Conservation (phyloP, 164 flowering plant species). For the Macadamia tetraphylla region DNA sequence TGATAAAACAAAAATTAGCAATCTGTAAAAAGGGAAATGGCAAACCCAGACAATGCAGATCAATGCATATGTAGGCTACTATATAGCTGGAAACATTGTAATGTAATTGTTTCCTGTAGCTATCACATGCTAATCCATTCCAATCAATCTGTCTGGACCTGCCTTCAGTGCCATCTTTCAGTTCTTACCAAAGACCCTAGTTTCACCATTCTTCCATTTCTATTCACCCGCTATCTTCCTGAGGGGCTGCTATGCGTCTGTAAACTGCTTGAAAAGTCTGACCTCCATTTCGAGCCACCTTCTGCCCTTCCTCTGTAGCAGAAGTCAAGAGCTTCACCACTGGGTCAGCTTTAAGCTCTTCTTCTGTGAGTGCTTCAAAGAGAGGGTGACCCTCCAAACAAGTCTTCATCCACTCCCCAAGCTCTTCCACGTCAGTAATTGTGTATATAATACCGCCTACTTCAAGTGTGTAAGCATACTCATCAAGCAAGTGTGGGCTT, state of each 20-base stretch:
- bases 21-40: no score
- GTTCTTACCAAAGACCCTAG: no score
- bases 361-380: slow-evolving; percentile 56
- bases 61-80: no score
- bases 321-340: slow-evolving; percentile 57
- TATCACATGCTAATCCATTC: no score
- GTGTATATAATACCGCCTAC: slow-evolving; percentile 90
- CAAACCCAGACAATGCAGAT: no score
- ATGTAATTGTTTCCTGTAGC: no score
- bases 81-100: no score
- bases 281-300: slow-evolving; percentile 85
- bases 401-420: slow-evolving; percentile 82
- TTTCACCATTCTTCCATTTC: no score
- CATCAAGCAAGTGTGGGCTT: slow-evolving; percentile 73
- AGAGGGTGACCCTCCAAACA: slow-evolving; percentile 72
- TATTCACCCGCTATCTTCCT: neutral
- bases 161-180: no score
- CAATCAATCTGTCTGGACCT: no score
- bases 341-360: slow-evolving; percentile 65
- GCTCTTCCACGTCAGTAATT: slow-evolving; percentile 89
- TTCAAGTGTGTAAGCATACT: slow-evolving; percentile 73
- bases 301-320: slow-evolving; percentile 94
- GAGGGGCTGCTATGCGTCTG: slow-evolving; percentile 41
- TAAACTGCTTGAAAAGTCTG: slow-evolving; percentile 69
- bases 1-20: no score